These are phyloP conservation scores for Viola odorata DNA, from an alignment of 345 rosid genomes.

Conservation along the genomic window DNA sequence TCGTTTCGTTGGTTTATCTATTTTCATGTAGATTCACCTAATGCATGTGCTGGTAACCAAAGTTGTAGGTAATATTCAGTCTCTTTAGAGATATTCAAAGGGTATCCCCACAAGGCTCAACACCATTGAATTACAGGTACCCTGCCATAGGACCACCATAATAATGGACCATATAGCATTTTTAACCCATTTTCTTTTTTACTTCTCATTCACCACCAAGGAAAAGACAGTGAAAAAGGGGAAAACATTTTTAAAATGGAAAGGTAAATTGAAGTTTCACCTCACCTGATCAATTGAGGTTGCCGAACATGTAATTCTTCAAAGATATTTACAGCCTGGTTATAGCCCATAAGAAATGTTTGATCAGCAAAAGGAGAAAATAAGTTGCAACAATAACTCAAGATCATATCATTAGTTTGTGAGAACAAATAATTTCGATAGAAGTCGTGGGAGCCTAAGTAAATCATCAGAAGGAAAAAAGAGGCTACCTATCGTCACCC, in stretches of 20 bases:
- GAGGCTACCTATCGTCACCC: constrained; percentile 14
- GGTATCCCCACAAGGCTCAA: constrained; percentile 17
- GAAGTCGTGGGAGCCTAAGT: not conserved
- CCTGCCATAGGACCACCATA: constrained; percentile 36
- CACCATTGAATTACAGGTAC: constrained; percentile 7
- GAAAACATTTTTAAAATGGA: constrained; percentile 2
- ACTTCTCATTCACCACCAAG: constrained; percentile 8
- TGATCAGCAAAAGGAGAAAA: constrained; percentile 3
- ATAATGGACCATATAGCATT: constrained; percentile 14
- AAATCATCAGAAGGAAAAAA: not conserved
- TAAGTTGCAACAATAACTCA: not conserved
- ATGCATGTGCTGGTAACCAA: constrained; percentile 9
- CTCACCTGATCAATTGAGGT: constrained; percentile 18
- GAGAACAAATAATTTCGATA: not conserved
- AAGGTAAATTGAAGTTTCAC: constrained; percentile 13
- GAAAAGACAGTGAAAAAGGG: constrained; percentile 12
- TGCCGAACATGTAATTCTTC: constrained; percentile 9
- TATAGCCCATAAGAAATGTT: constrained; percentile 6
- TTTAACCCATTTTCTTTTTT: constrained; percentile 15
- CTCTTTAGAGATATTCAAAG: constrained; percentile 23
- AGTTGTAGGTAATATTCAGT: constrained; percentile 21
- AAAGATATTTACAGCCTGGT: constrained; percentile 13
- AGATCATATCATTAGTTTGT: not conserved
- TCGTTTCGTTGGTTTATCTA: not conserved
- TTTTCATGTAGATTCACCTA: constrained; percentile 22